Evolutionary conservation across 2,329 filamentous ascomycete genomes (phyloP), one percentile per base, ranked within the genome.

Genomic region (Xylaria sp.): DNA sequence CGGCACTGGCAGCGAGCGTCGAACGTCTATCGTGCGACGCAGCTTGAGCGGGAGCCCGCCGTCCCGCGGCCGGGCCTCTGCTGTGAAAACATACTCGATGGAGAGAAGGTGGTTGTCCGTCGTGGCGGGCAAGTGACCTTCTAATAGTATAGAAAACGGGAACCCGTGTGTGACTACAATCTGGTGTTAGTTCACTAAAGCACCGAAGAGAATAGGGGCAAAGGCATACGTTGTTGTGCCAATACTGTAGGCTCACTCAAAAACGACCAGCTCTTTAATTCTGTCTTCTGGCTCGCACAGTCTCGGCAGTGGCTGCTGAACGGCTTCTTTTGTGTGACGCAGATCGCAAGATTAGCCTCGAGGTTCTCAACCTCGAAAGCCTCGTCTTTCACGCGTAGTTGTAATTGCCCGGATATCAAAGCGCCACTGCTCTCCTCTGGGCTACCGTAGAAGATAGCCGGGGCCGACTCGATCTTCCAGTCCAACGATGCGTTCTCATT

Each of bases 81-180:
- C 90, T 66, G 84, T 83, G 70, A 98, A 88, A 67, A 87, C 86
- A 79, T 98, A 98, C 65, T 91, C 83, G 64, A 98, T 87, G 58
- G 83, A 83, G 17, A 89, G 85, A 49, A 97, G 78, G 6, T 85
- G 80, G 55, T 90, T 90, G 72, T 93, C 88, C 71, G 91, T 91
- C 41, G 88, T 90, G 2, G 92, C 91, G 3, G 94, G 93, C n/a
- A 97, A 84, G 71, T 94, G 85, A 19, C 95, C 95, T 1, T 88
- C 87, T 44, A 99, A 85, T 53, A 97, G 83, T 68, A 92, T 89
- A 69, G 92, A 96, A 77, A 97, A 97, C 49, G 95, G 94, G 74
- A 93, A 96, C 46, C 87, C 83, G 75, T 97, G 92, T 51, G 83
- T 78, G 62, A 90, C 88, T 77, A 73, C 68, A 52, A 10, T 77